Percentiles rank a stretch among this genome's conserved stretches.
phyloP scores from a whole-genome alignment of 2,329 filamentous ascomycete species.

The Stagonosporopsis vannaccii region DNA sequence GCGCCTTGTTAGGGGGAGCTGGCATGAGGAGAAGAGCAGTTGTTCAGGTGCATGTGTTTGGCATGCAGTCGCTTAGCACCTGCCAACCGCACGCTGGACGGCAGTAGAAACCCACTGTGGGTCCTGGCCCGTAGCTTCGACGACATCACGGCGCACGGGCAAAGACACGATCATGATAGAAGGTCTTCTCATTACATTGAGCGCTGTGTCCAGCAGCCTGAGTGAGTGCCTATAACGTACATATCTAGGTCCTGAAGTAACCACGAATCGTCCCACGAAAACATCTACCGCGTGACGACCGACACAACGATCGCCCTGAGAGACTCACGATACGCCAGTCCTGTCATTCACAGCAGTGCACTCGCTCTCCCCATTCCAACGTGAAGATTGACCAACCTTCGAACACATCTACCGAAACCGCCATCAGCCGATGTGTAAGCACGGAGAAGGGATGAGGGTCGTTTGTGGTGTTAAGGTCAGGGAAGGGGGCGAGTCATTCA shows the following conservation, averaged over 20 bases:
- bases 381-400: slow-evolving; percentile 37
- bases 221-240: slow-evolving; percentile 34
- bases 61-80: slow-evolving; percentile 11
- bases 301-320: slow-evolving; percentile 23
- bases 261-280: slow-evolving; percentile 31
- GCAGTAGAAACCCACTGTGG: slow-evolving; percentile 9
- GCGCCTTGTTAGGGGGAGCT: neutral
- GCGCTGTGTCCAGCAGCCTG: slow-evolving; percentile 31
- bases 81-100: slow-evolving; percentile 4
- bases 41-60: neutral
- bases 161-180: slow-evolving; percentile 14
- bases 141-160: slow-evolving; percentile 30
- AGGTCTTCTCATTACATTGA: slow-evolving; percentile 31
- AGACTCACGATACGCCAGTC: slow-evolving; percentile 23
- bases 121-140: slow-evolving; percentile 14
- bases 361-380: slow-evolving; percentile 47
- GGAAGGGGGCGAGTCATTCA: slow-evolving; percentile 50
- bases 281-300: slow-evolving; percentile 24
- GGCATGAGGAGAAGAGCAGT: neutral
- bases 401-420: slow-evolving; percentile 29
- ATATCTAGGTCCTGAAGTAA: slow-evolving; percentile 29
- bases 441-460: slow-evolving; percentile 30
- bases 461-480: slow-evolving; percentile 42
- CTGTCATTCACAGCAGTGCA: slow-evolving; percentile 30
- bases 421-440: slow-evolving; percentile 32